Evolutionary conservation across 257 asterid genomes (phyloP), one percentile per base, ranked within the genome.

Genomic region (Fraxinus cuspidata): DNA sequence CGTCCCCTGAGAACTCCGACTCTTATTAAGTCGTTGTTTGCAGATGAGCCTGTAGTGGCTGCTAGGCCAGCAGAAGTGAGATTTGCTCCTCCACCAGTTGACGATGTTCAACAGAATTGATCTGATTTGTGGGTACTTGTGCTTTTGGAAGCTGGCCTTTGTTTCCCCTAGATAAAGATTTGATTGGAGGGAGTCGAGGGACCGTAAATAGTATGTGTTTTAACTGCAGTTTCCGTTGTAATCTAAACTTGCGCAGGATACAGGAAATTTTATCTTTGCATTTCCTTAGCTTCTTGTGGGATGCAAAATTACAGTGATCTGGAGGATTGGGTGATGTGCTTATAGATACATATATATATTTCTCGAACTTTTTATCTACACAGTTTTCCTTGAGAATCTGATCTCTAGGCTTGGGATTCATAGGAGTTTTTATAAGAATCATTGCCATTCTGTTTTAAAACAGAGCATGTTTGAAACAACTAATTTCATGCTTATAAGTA

Each of bases 41-140:
- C 98, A 2, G 99, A 95, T 16, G 99, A 93, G 82, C 96, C 97
- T 19, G 97, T 91, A 66, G 99, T 93, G 69, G 90, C 90, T 74
- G 96, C 91, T 28, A 82, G 97, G 77, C 98, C 98, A 28, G 97
- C 89, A 18, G 78, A 92, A 69, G 84, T 95, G 79, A 89, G 94
- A 77, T 91, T 93, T 78, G 98, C 98, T 79, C 89, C 96, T 72
- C 99, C 99, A 70, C 97, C 91, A 0, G 88, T 81, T 12, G 97
- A 89, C 2, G 93, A 83, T 47, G 86, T 49, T 74, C 95, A 58
- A 70, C 87, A 78, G 77, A 79, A 84, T 64, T 78, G 80, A 87
- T 70, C 31, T 9, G 67, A 74, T 47, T 40, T 70, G 35, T 9
- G 12, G 44, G 44, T 78, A 76, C 60, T 15, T 56, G 53, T 13